These are phyloP conservation scores for Linum lewisii DNA, from an alignment of 345 rosid genomes.

Conservation along the genomic window DNA sequence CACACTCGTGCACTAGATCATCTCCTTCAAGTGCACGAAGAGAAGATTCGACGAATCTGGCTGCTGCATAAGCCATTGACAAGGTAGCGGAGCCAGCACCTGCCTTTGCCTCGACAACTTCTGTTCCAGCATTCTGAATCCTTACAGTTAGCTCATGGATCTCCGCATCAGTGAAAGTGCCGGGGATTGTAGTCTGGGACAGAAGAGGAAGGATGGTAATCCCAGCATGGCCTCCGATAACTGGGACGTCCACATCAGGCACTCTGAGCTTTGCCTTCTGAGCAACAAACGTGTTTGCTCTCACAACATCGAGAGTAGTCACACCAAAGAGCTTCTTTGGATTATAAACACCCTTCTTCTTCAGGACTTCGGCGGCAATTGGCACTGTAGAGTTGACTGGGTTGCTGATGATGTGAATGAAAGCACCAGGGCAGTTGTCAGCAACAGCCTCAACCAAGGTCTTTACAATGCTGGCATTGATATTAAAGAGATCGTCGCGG, in stretches of 20 bases:
- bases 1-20: slow-evolving; percentile 76
- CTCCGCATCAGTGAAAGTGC: slow-evolving; percentile 66
- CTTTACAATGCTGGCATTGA: slow-evolving; percentile 82
- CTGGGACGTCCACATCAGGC: slow-evolving; percentile 86
- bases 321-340: slow-evolving; percentile 95
- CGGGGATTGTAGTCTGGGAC: slow-evolving; percentile 72
- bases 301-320: slow-evolving; percentile 80
- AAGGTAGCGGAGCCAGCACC: slow-evolving; percentile 96
- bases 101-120: slow-evolving; percentile 94
- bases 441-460: slow-evolving; percentile 75
- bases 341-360: slow-evolving; percentile 76
- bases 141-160: slow-evolving; percentile 60
- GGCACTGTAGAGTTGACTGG: slow-evolving; percentile 93
- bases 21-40: slow-evolving; percentile 93
- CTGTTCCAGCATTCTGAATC: slow-evolving; percentile 92
- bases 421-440: slow-evolving; percentile 80
- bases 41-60: slow-evolving; percentile 92
- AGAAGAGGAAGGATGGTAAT: slow-evolving; percentile 81
- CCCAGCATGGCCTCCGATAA: slow-evolving; percentile 95
- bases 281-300: slow-evolving; percentile 89
- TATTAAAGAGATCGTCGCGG: slow-evolving; percentile 89
- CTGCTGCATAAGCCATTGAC: slow-evolving; percentile 97
- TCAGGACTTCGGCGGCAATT: slow-evolving; percentile 82
- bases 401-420: slow-evolving; percentile 86
- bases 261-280: slow-evolving; percentile 80